Evolutionary conservation across 352 stramenopile genomes (phyloP), one percentile per base, ranked within the genome.

Genomic region (Phytophthora sansomeana): DNA sequence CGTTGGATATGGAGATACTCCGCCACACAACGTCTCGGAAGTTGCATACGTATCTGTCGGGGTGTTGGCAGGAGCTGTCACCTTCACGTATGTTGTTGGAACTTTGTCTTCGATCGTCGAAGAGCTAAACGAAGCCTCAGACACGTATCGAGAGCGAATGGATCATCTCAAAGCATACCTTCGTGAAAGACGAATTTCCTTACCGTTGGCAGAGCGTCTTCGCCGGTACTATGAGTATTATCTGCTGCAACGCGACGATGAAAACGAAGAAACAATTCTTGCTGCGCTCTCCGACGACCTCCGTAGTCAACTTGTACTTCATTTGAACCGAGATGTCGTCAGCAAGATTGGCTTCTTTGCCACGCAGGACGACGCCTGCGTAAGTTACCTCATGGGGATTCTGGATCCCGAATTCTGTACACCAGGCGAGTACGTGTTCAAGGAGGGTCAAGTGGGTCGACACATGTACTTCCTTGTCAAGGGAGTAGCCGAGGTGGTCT

Each of bases 401-500:
- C 61, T 94, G 13, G 82, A 90, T 36, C 82, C 83, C 0, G 86
- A 94, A 57, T 94, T 90, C 57, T 94, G 84, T 42, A 92, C 86
- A 0, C 84, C 86, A 2, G 79, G 81, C 1, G 84, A 94, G 55
- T 94, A 87, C 49, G 83, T 94, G 3, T 94, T 94, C 71, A 91
- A 94, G 48, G 84, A 94, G 78, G 86, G 86, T 6, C 81, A 92
- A 54, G 69, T 93, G 0, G 86, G 86, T 10, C 76, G 86, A 2
- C 84, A 94, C 72, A 94, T 94, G 86, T 94, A 94, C 50, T 94
- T 94, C 58, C 70, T 94, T 7, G 81, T 93, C 46, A 92, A 91
- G 48, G 86, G 86, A 9, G 67, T 76, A 6, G 86, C 84, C 11
- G 86, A 93, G 53, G 80, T 94, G 8, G 57, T 94, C 0, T 91